Conservation (phyloP, 2,329 filamentous ascomycete species). For the Pseudopithomyces maydicus region DNA sequence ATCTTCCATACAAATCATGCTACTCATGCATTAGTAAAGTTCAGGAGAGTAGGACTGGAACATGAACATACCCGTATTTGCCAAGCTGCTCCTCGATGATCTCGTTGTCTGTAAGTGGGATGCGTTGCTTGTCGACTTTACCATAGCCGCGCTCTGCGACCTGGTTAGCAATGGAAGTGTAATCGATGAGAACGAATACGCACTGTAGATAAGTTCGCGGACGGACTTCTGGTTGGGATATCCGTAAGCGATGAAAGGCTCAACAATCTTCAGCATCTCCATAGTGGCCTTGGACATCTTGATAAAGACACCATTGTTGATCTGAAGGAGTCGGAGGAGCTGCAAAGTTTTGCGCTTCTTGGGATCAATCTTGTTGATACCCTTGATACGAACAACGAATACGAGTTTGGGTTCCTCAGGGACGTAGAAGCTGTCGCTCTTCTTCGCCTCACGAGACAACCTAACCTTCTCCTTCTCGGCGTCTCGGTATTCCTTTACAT, state of each 20-base stretch:
- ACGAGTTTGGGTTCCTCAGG: conserved; percentile 94
- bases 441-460: conserved; percentile 85
- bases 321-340: conserved; percentile 98
- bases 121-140: conserved; percentile 98
- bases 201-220: conserved; percentile 98
- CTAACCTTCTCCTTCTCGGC: conserved; percentile 98
- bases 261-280: conserved; percentile 97
- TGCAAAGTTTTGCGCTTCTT: conserved; percentile 99
- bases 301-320: conserved; percentile 99
- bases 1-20: conserved; percentile 98
- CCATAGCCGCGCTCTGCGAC: conserved; percentile 78
- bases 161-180: conserved; percentile 7
- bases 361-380: conserved; percentile 99
- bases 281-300: conserved; percentile 94
- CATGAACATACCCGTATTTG: conserved; percentile 71
- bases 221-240: conserved; percentile 99
- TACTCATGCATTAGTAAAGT: conserved; percentile 3
- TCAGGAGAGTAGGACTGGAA: neutral
- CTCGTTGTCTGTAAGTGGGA: conserved; percentile 95
- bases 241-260: conserved; percentile 98
- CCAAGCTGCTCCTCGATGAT: conserved; percentile 96
- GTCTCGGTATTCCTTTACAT: conserved; percentile 99
- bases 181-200: conserved; percentile 65
- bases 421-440: conserved; percentile 91
- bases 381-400: conserved; percentile 99